phyloP scores from a whole-genome alignment of 352 stramenopile species.

The Lagenidium giganteum region DNA sequence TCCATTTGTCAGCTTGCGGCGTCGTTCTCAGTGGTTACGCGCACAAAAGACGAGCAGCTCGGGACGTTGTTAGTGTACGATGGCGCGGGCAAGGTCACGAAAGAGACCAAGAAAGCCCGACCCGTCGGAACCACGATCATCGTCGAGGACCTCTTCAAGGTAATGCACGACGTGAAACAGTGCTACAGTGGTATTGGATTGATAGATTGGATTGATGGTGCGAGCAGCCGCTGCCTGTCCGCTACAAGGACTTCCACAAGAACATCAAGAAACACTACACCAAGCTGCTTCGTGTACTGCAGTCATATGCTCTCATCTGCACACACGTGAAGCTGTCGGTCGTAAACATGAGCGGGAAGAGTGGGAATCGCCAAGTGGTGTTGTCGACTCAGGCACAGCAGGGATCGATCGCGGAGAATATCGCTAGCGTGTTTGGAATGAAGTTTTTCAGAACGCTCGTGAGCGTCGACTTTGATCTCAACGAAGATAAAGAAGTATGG shows the following conservation, averaged over 20 bases:
- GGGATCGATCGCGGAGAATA: constrained; percentile 75
- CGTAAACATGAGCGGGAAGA: constrained; percentile 48
- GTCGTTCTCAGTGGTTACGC: constrained; percentile 86
- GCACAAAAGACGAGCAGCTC: constrained; percentile 61
- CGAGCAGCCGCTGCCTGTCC: constrained; percentile 82
- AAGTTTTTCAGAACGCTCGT: constrained; percentile 88
- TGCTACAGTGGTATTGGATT: too few relatives aligned
- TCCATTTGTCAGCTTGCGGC: constrained; percentile 90
- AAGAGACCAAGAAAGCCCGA: constrained; percentile 49
- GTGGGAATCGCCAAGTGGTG: constrained; percentile 39
- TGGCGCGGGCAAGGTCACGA: constrained; percentile 50
- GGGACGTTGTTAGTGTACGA: constrained; percentile 86
- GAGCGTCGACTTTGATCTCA: constrained; percentile 68
- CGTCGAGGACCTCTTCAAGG: constrained; percentile 91
- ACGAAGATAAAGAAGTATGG: constrained; percentile 11
- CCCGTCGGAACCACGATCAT: constrained; percentile 91
- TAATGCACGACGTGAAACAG: too few relatives aligned
- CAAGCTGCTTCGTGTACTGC: constrained; percentile 90
- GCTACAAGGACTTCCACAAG: constrained; percentile 90
- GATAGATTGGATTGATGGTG: background rate
- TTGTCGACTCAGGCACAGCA: constrained; percentile 65
- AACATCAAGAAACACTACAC: constrained; percentile 93
- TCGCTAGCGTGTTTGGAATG: constrained; percentile 87
- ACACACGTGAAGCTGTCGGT: constrained; percentile 53
- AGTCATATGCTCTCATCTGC: constrained; percentile 70